Evolutionary conservation across 2,329 filamentous ascomycete genomes (phyloP).

Genomic region (Phyllosticta capitalensis): DNA sequence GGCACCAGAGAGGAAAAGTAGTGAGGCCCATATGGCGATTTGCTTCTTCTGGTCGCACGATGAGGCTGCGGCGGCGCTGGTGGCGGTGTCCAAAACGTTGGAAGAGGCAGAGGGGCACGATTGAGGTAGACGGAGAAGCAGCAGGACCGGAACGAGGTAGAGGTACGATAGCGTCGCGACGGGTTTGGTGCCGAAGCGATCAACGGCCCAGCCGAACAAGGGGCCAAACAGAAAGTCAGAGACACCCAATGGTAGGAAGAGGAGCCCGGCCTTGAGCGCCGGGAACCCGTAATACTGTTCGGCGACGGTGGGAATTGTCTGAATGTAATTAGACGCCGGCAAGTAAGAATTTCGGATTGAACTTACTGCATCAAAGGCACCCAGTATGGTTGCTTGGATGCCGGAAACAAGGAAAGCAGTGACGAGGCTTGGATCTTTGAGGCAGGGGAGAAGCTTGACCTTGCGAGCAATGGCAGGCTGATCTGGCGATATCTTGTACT

Average conservation of each 20-base stretch:
- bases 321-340: no score
- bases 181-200: conserved; percentile 37
- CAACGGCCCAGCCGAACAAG: conserved; percentile 38
- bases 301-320: conserved; percentile 37
- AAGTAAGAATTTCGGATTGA: no score
- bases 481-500: conserved; percentile 3
- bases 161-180: conserved; percentile 34
- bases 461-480: conserved; percentile 3
- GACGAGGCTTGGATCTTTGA: conserved; percentile 25
- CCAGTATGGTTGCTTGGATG: conserved; percentile 35
- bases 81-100: not conserved
- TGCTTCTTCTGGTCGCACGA: conserved; percentile 18
- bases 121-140: conserved; percentile 35
- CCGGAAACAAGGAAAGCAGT: conserved; percentile 29
- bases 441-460: conserved; percentile 40
- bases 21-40: conserved; percentile 1
- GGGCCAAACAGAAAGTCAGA: conserved; percentile 38
- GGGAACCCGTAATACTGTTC: conserved; percentile 34
- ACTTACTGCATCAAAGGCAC: conserved; percentile 33
- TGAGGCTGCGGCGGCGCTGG: not conserved
- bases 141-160: conserved; percentile 31
- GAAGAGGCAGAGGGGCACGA: conserved; percentile 10
- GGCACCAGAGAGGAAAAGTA: conserved; percentile 40
- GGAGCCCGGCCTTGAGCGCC: conserved; percentile 33
- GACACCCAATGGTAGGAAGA: conserved; percentile 38